Evolutionary conservation across 805 yeast species (phyloP).

Genomic region (Komagataella kurtzmanii): DNA sequence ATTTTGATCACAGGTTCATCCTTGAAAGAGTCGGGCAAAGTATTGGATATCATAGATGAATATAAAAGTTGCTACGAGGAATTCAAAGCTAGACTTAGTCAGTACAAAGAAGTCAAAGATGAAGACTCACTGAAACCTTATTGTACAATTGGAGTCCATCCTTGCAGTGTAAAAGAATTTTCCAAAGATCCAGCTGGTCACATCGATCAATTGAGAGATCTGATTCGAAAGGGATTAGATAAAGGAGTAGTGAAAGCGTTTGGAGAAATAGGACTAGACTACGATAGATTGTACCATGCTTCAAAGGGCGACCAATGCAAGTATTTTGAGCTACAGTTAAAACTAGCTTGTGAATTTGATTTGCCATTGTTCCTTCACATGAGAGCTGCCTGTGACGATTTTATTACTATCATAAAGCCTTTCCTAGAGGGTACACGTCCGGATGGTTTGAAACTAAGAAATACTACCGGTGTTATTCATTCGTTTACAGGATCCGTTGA

Average conservation of each 20-base stretch:
- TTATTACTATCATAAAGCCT: slow-evolving; percentile 48
- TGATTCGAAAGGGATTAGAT: slow-evolving; percentile 34
- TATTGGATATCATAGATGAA: slow-evolving; percentile 38
- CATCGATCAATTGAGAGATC: slow-evolving; percentile 29
- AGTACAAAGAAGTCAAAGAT: slow-evolving; percentile 10
- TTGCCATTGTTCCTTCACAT: slow-evolving; percentile 85
- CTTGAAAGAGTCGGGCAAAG: slow-evolving; percentile 48
- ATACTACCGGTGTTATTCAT: slow-evolving; percentile 71
- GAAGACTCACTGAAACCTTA: slow-evolving; percentile 10
- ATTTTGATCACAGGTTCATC: slow-evolving; percentile 81
- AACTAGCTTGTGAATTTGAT: slow-evolving; percentile 39
- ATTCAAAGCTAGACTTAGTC: slow-evolving; percentile 2
- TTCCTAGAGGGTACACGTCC: slow-evolving; percentile 32
- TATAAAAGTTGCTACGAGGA: slow-evolving; percentile 9
- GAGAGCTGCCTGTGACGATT: slow-evolving; percentile 78
- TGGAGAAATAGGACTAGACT: slow-evolving; percentile 94
- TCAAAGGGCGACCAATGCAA: slow-evolving; percentile 49
- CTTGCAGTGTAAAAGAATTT: slow-evolving; percentile 66
- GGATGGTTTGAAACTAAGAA: slow-evolving; percentile 13
- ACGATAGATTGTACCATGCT: slow-evolving; percentile 76
- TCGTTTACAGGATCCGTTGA: slow-evolving; percentile 77
- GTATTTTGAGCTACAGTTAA: slow-evolving; percentile 65
- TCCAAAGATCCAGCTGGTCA: slow-evolving; percentile 22
- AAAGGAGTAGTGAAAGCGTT: slow-evolving; percentile 58
- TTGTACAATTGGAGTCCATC: slow-evolving; percentile 91